Evolutionary conservation across 371 early-diverging fungal species (phyloP).

Genomic region (Amoeboaphelidium protococcarum): DNA sequence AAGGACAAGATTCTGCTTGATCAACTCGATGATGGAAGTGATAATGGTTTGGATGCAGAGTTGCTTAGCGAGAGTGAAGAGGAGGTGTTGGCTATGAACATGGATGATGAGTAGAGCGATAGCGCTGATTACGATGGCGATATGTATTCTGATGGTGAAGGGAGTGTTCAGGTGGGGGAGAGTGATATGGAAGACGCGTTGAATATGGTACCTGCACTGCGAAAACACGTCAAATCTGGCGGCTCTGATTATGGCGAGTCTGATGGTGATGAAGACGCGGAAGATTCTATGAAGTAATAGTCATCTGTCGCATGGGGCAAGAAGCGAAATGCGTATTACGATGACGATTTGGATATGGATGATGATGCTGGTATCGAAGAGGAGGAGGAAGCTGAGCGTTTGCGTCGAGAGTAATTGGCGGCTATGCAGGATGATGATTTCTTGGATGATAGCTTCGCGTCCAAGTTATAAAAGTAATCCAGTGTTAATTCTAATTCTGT

Average conservation of each 20-base stretch:
- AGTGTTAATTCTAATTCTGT: too few species aligned
- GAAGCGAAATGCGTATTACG: background rate
- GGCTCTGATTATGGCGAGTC: constrained; percentile 15
- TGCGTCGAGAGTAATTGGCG: constrained; percentile 47
- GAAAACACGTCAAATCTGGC: constrained; percentile 10
- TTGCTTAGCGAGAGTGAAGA: too few species aligned
- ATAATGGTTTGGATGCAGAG: too few species aligned
- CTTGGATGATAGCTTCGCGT: constrained; percentile 32
- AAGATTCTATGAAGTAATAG: background rate
- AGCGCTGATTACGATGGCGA: constrained; percentile 1
- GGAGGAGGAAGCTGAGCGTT: constrained; percentile 60
- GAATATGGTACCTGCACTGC: background rate
- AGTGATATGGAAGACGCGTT: constrained; percentile 6
- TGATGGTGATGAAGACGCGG: constrained; percentile 14
- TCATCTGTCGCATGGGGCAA: background rate
- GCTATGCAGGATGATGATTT: constrained; percentile 70
- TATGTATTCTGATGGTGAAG: constrained; percentile 5
- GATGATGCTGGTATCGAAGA: constrained; percentile 32
- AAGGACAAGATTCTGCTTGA: too few species aligned
- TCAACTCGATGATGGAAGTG: too few species aligned
- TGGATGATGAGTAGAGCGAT: constrained; percentile 1
- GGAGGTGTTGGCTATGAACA: too few species aligned
- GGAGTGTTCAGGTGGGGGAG: constrained; percentile 7
- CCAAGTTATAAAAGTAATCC: background rate
- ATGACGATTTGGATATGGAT: background rate